Conservation (phyloP, 1,284 basidiomycete genomes). For the Papiliotrema fonsecae region DNA sequence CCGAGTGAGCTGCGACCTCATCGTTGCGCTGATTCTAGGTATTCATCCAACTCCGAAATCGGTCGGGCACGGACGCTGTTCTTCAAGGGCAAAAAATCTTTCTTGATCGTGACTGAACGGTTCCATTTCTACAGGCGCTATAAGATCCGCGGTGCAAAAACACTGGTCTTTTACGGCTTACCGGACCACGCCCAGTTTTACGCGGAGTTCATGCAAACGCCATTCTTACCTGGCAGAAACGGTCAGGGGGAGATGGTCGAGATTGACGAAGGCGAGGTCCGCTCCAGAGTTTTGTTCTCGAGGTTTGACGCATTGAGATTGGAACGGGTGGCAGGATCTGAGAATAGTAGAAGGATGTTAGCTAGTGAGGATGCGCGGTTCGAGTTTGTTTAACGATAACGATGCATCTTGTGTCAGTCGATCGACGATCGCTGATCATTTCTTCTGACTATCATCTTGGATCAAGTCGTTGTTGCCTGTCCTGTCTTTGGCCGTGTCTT, state of each 20-base stretch:
- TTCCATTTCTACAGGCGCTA: slow-evolving; percentile 97
- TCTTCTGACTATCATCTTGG: background rate
- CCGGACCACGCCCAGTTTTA: slow-evolving; percentile 90
- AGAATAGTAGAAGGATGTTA: slow-evolving; percentile 47
- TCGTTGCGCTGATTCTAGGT: slow-evolving; percentile 52
- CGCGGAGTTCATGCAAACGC: slow-evolving; percentile 81
- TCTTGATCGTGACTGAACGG: slow-evolving; percentile 88
- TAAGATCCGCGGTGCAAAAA: slow-evolving; percentile 83
- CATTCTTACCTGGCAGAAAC: slow-evolving; percentile 60
- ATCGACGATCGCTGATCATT: no score
- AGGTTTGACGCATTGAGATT: slow-evolving; percentile 83
- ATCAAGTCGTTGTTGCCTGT: slow-evolving; percentile 15
- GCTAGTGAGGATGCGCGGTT: slow-evolving; percentile 42
- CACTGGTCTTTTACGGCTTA: slow-evolving; percentile 85
- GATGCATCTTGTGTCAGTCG: no score
- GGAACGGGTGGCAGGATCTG: slow-evolving; percentile 66
- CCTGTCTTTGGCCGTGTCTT: slow-evolving; percentile 22
- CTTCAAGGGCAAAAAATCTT: slow-evolving; percentile 79
- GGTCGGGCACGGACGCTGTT: slow-evolving; percentile 88
- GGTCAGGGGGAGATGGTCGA: slow-evolving; percentile 23
- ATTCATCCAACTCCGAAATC: slow-evolving; percentile 89
- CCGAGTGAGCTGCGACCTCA: slow-evolving; percentile 59
- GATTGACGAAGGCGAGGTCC: slow-evolving; percentile 67
- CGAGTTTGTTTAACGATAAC: slow-evolving; percentile 46
- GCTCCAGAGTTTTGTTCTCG: slow-evolving; percentile 71